phyloP scores from a whole-genome alignment of 257 asterid genomes.

The Rauvolfia tetraphylla region DNA sequence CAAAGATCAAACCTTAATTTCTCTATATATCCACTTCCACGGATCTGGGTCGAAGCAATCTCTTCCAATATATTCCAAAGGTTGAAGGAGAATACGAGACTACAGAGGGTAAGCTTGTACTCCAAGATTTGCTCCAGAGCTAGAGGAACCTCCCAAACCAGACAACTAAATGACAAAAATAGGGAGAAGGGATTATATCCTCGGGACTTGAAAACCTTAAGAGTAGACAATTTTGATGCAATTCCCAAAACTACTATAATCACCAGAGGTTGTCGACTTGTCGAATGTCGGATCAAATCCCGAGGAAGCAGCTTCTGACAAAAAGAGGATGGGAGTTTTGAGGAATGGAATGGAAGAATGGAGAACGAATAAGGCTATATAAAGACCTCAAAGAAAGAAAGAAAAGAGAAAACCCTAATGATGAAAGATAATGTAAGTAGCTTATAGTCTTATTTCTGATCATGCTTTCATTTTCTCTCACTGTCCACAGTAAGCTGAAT shows the following conservation, averaged over 20 bases:
- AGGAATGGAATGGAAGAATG: slow-evolving; percentile 35
- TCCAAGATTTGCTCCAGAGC: slow-evolving; percentile 19
- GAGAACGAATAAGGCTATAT: slow-evolving; percentile 31
- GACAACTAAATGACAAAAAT: slow-evolving; percentile 30
- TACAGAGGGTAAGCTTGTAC: slow-evolving; percentile 17
- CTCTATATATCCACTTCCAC: slow-evolving; percentile 11
- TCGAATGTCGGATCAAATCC: slow-evolving; percentile 39
- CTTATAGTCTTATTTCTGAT: slow-evolving; percentile 10
- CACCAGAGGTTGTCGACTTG: slow-evolving; percentile 23
- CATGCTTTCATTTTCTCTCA: slow-evolving; percentile 31
- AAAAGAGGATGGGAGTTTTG: slow-evolving; percentile 28
- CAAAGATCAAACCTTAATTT: slow-evolving; percentile 19
- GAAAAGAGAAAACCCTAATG: slow-evolving; percentile 55
- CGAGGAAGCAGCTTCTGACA: slow-evolving; percentile 13
- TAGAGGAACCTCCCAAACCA: slow-evolving; percentile 4
- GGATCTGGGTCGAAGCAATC: slow-evolving; percentile 20
- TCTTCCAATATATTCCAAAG: neutral
- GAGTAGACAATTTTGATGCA: neutral
- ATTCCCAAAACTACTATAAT: slow-evolving; percentile 18
- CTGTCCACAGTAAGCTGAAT: slow-evolving; percentile 46
- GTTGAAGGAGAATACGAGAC: slow-evolving; percentile 3
- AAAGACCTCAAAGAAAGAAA: slow-evolving; percentile 14
- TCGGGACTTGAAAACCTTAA: slow-evolving; percentile 51
- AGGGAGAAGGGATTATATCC: slow-evolving; percentile 20
- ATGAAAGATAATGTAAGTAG: slow-evolving; percentile 34